These are phyloP conservation scores for Hypoxylon sp. DNA, from an alignment of 2,329 filamentous ascomycete genomes.

Conservation along the genomic window DNA sequence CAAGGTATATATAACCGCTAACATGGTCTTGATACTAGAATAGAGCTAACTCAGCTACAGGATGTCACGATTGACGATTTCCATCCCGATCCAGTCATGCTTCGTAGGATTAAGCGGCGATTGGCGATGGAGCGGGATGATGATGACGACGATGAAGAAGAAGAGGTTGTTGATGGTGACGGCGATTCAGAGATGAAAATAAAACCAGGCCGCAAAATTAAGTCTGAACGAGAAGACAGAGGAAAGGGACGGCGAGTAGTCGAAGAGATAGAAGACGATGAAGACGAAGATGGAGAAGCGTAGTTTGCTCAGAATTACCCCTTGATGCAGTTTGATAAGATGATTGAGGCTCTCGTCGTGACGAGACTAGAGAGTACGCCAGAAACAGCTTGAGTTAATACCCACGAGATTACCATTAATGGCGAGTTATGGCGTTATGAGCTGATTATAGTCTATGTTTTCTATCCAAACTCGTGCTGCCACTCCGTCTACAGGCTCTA, in stretches of 20 bases:
- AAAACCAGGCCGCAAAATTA: constrained; percentile 40
- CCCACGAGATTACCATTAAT: background rate
- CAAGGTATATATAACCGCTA: constrained; percentile 60
- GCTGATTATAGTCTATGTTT: constrained; percentile 2
- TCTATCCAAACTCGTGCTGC: background rate
- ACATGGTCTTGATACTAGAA: constrained; percentile 18
- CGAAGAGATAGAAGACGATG: constrained; percentile 36
- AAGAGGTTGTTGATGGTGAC: constrained; percentile 51
- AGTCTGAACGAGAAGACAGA: constrained; percentile 42
- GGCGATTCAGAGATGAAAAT: constrained; percentile 47
- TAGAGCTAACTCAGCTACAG: constrained; percentile 52
- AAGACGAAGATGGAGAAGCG: constrained; percentile 22
- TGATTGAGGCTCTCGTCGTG: background rate
- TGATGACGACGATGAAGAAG: constrained; percentile 63
- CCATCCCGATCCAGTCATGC: constrained; percentile 68
- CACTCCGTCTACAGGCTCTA: constrained; percentile 8
- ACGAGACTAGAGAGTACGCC: background rate
- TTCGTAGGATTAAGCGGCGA: constrained; percentile 71
- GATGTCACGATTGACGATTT: constrained; percentile 68
- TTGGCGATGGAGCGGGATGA: constrained; percentile 58
- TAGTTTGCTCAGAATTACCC: background rate
- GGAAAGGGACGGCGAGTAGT: constrained; percentile 39
- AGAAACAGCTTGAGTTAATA: background rate
- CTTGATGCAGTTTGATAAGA: background rate
- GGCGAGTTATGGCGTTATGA: constrained; percentile 15